Evolutionary conservation across 1,284 basidiomycete species (phyloP).

Genomic region (Amylostereum areolatum): DNA sequence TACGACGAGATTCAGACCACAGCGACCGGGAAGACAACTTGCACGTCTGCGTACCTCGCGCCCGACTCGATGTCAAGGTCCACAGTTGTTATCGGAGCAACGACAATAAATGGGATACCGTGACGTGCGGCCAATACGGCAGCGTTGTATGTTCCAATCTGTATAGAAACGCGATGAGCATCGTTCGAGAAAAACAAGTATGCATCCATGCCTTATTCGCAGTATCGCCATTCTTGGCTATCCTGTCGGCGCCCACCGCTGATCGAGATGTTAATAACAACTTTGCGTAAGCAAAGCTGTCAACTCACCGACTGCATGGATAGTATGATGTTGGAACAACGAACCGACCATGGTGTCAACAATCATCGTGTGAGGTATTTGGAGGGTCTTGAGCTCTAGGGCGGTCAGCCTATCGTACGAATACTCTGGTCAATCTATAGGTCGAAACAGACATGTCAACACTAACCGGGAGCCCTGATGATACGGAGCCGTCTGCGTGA

Average conservation of each 20-base stretch:
- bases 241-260: slow-evolving; percentile 82
- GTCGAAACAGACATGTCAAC: not conserved
- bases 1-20: slow-evolving; percentile 21
- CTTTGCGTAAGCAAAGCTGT: not conserved
- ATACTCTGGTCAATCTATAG: not conserved
- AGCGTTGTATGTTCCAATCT: slow-evolving; percentile 90
- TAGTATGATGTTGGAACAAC: slow-evolving; percentile 78
- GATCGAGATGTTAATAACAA: slow-evolving; percentile 4
- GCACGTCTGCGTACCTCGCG: slow-evolving; percentile 43
- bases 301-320: slow-evolving; percentile 78
- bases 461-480: slow-evolving; percentile 79
- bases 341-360: slow-evolving; percentile 95
- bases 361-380: slow-evolving; percentile 86
- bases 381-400: slow-evolving; percentile 76
- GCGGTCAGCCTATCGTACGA: slow-evolving; percentile 65
- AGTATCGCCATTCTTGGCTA: slow-evolving; percentile 88
- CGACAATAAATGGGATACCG: slow-evolving; percentile 83
- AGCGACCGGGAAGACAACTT: slow-evolving; percentile 1
- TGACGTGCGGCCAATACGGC: slow-evolving; percentile 83
- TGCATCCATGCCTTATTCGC: slow-evolving; percentile 72
- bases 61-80: slow-evolving; percentile 77
- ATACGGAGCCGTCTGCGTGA: slow-evolving; percentile 89
- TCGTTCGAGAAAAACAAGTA: slow-evolving; percentile 2
- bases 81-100: slow-evolving; percentile 85
- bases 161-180: slow-evolving; percentile 8